These are phyloP conservation scores for Corchorus olitorius DNA, from an alignment of 345 rosid species.

Conservation along the genomic window DNA sequence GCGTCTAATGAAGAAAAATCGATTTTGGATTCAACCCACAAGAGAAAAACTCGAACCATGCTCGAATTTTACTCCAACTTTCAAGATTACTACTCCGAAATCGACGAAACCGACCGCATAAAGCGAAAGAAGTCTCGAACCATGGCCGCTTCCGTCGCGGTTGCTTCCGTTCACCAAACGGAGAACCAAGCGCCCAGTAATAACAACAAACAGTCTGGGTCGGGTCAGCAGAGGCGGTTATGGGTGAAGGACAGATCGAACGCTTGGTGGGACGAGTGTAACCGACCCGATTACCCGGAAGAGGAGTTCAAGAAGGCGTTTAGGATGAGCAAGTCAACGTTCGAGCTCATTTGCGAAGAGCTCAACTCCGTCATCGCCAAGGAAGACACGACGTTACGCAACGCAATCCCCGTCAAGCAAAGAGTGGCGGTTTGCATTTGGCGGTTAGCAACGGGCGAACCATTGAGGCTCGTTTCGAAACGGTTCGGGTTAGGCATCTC, in stretches of 20 bases:
- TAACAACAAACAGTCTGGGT: slow-evolving; percentile 3
- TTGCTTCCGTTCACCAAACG: slow-evolving; percentile 9
- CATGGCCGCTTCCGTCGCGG: slow-evolving; percentile 36
- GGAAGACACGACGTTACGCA: slow-evolving; percentile 82
- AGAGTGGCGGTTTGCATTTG: slow-evolving; percentile 94
- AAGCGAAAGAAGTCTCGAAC: slow-evolving; percentile 63
- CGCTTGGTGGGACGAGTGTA: slow-evolving; percentile 97
- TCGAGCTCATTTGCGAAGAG: slow-evolving; percentile 81
- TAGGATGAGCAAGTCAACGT: slow-evolving; percentile 78
- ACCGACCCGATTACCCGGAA: slow-evolving; percentile 68
- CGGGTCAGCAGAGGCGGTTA: slow-evolving; percentile 68
- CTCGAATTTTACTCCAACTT: slow-evolving; percentile 39
- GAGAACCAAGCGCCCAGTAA: slow-evolving; percentile 5
- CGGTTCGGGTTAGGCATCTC: slow-evolving; percentile 83
- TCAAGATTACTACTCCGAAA: slow-evolving; percentile 41
- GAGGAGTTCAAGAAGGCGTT: slow-evolving; percentile 79
- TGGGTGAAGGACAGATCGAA: slow-evolving; percentile 91
- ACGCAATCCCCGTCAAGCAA: slow-evolving; percentile 90
- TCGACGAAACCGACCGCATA: slow-evolving; percentile 40
- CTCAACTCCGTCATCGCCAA: slow-evolving; percentile 77
- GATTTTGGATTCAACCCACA: slow-evolving; percentile 45
- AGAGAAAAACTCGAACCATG: slow-evolving; percentile 39
- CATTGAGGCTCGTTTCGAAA: slow-evolving; percentile 67
- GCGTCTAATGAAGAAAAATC: slow-evolving; percentile 43
- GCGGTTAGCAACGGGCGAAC: slow-evolving; percentile 86